Evolutionary conservation across 2,329 filamentous ascomycete species (phyloP).

Genomic region (Didymellaceae sp.): DNA sequence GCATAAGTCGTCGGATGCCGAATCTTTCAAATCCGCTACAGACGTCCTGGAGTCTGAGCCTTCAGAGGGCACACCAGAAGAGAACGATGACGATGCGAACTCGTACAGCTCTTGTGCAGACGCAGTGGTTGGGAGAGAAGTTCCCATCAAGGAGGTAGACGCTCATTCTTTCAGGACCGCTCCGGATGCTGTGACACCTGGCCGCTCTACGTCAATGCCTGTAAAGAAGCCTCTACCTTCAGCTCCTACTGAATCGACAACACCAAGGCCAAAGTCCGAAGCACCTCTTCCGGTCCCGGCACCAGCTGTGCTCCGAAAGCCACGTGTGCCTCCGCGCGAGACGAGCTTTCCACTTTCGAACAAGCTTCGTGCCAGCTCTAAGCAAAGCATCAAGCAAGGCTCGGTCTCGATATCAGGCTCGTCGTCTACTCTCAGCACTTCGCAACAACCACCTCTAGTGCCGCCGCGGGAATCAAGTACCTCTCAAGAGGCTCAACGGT

Average conservation of each 20-base stretch:
- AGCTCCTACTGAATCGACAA: slow-evolving; percentile 6
- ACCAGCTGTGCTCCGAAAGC: slow-evolving; percentile 22
- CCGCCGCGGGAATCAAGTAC: slow-evolving; percentile 43
- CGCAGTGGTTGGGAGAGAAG: slow-evolving; percentile 15
- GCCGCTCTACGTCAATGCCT: slow-evolving; percentile 27
- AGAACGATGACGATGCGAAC: slow-evolving; percentile 14
- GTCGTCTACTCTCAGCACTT: slow-evolving; percentile 28
- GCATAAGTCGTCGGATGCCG: slow-evolving; percentile 40
- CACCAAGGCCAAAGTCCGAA: slow-evolving; percentile 19
- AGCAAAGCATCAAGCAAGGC: slow-evolving; percentile 26
- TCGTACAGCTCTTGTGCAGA: slow-evolving; percentile 25
- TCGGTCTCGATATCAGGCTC: slow-evolving; percentile 32
- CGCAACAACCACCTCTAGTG: slow-evolving; percentile 29
- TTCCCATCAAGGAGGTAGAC: slow-evolving; percentile 28
- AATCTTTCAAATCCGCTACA: slow-evolving; percentile 45
- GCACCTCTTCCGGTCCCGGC: slow-evolving; percentile 23
- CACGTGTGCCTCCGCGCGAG: slow-evolving; percentile 20
- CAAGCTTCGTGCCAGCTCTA: slow-evolving; percentile 30
- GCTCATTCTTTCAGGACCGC: slow-evolving; percentile 33
- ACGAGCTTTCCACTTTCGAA: slow-evolving; percentile 28
- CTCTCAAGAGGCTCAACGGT: slow-evolving; percentile 42
- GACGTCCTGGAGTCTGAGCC: slow-evolving; percentile 23
- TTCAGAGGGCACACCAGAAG: not conserved
- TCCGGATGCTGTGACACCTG: slow-evolving; percentile 29
- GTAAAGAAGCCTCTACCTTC: slow-evolving; percentile 20